These are phyloP conservation scores for Gaultheria prostrata DNA, from an alignment of 148 eudicot genomes.

Conservation along the genomic window DNA sequence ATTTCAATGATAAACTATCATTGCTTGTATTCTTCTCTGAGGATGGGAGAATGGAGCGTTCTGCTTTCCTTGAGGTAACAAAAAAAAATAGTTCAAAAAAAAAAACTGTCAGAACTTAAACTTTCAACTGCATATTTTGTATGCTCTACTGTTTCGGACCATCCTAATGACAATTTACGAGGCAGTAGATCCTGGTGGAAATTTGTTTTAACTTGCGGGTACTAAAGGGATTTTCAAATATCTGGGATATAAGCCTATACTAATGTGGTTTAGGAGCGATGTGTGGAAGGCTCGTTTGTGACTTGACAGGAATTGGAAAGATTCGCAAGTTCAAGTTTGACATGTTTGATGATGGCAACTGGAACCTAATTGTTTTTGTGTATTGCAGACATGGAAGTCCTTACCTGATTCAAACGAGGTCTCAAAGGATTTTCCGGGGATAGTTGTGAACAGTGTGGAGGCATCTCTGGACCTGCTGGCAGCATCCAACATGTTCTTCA, in stretches of 20 bases:
- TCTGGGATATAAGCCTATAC: too few species aligned
- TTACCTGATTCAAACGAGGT: conserved; percentile 94
- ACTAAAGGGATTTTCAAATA: background rate
- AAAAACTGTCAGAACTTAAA: background rate
- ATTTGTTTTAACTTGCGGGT: background rate
- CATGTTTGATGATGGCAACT: background rate
- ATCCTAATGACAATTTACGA: background rate
- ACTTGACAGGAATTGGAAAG: background rate
- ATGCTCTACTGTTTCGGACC: background rate
- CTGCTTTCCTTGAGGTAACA: conserved; percentile 85
- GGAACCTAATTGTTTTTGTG: background rate
- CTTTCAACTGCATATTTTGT: background rate
- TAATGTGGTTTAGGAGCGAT: background rate
- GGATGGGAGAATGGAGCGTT: conserved; percentile 96
- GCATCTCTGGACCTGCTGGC: conserved; percentile 68
- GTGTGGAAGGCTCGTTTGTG: background rate
- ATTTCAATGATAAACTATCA: conserved; percentile 74
- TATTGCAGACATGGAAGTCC: conserved; percentile 89
- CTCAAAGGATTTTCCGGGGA: conserved; percentile 65
- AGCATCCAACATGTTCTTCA: conserved; percentile 84
- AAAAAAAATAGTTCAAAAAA: background rate
- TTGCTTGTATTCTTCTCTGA: conserved; percentile 68
- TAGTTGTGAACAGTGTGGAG: conserved; percentile 69
- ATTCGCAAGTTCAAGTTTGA: background rate
- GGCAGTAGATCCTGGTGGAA: background rate